Base-by-base conservation (phyloP, 2,329 filamentous ascomycete genomes). In the Cladosporium sp. region DNA sequence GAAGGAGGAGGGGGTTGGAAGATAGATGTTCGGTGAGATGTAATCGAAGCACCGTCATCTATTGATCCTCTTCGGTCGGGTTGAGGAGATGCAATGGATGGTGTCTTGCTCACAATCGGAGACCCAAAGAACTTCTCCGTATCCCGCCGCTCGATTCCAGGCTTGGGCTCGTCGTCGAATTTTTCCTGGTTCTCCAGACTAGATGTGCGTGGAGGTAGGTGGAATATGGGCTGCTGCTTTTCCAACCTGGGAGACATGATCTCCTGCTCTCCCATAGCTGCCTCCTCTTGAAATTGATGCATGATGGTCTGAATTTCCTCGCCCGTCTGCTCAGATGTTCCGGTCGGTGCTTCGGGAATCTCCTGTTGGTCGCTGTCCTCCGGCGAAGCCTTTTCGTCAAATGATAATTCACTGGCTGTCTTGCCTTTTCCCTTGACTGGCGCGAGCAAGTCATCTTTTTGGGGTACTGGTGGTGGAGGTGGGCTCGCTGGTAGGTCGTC, bases 241-340 rank as follows among this genome's bases (percentile, higher is more conserved):
- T 92, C 90, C 38, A 95, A 69, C 25, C 88, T 79, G 4, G 90
- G 90, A 55, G 90, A 95, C 89, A 95, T 95, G 63, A 95, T 89
- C 67, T 94, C 88, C 43, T 92, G 84, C 46, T 62, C 61, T n/a
- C 57, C 59, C 0, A 84, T 87, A 45, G 83, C 82, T 22, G 82
- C 82, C 43, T 82, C 82, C 62, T 88, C 83, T 59, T 86, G 84
- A 60, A 97, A 97, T 69, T 97, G 93, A 55, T 89, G 88, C 88
- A 98, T 97, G 66, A 98, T 97, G 65, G 80, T 95, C 69, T 96
- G 88, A 53, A 98, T 96, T 71, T 98, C 93, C 45, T 82, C 82
- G 43, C 80, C 79, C 41, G 63, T 65, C 4, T 58, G 56, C 38
- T 71, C 69, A 1, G 62, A 62, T 1, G 54, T 55, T 5, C 63